phyloP scores from a whole-genome alignment of 2,329 filamentous ascomycete genomes.

The Blumeria hordei region DNA sequence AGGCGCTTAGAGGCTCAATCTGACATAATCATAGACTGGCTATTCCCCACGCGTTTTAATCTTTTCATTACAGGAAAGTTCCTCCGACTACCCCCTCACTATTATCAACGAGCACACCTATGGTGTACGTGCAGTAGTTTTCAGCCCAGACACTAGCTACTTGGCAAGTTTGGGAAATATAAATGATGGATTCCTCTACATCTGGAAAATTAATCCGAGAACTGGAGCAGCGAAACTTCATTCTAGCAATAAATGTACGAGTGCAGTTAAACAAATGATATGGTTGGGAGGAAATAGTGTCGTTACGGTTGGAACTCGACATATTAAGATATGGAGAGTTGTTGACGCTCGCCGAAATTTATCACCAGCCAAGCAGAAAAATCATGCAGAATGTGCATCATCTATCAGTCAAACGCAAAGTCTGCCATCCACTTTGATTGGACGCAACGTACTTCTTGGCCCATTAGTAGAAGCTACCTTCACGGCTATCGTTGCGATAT shows the following conservation, averaged over 20 bases:
- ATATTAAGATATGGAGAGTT: constrained; percentile 81
- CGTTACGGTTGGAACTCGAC: constrained; percentile 69
- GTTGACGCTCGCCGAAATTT: constrained; percentile 34
- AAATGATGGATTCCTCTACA: constrained; percentile 83
- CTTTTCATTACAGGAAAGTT: constrained; percentile 60
- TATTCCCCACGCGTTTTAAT: constrained; percentile 81
- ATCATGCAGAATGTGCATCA: constrained; percentile 21
- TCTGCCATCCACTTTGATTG: constrained; percentile 46
- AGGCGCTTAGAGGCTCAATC: constrained; percentile 4
- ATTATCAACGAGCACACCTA: constrained; percentile 76
- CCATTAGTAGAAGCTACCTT: constrained; percentile 65
- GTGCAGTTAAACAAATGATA: constrained; percentile 59
- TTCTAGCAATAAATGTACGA: constrained; percentile 85
- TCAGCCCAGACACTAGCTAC: constrained; percentile 67
- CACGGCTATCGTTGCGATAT: constrained; percentile 48
- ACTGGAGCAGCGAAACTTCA: constrained; percentile 56
- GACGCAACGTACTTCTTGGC: constrained; percentile 71
- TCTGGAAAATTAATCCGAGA: constrained; percentile 70
- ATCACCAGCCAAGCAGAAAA: constrained; percentile 40
- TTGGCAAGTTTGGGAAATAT: constrained; percentile 69
- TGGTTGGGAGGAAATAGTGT: constrained; percentile 63
- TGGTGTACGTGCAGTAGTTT: constrained; percentile 70
- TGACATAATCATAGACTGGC: constrained; percentile 36
- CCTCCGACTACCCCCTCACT: constrained; percentile 59
- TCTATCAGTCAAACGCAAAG: constrained; percentile 16